Base-by-base conservation (phyloP, 495 filamentous ascomycete species). In the Podospora australis region DNA sequence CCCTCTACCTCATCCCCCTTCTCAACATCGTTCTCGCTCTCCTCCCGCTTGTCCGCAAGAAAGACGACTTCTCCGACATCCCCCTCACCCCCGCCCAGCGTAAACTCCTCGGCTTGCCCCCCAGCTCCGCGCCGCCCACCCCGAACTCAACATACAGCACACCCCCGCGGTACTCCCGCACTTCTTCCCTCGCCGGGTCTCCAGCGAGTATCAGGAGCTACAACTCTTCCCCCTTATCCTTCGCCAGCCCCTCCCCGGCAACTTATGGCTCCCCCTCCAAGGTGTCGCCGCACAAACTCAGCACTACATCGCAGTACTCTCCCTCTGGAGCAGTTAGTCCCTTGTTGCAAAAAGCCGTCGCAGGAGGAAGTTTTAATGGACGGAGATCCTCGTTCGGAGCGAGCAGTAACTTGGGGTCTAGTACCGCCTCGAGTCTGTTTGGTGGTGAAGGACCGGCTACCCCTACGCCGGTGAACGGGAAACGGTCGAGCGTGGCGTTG, bases 61-160 rank as follows among this genome's bases (percentile, higher is more conserved):
- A 73, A 47, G 90, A 95, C 64, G 79, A 91, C 51, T 75, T 96
- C 49, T 72, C 81, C 54, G 91, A 98, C 63, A 94, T 98, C 40
- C 81, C 92, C 51, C 76, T 98, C 44, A 96, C 90, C 4, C 88
- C 92, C 19, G 82, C 83, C 10, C 92, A 98, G 65, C 86, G 92
- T 32, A 73, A 79, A 44, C 78, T 95, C 14, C 76, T 98, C 16
- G 90, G 90, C 9, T 80, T 98, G 8, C 78, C 85, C 43, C 86
- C 88, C 5, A 82, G 73, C 34, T 70, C 75, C 2, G 70, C 73
- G n/a, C 36, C 50, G 2, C 68, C 75, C 3, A 89, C 87, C 0
- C 82, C 87, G 1, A 70, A 70, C 39, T 70, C 74, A 6, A 75
- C 77, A 10, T 91, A 84, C 64, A 77, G 84, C 57, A 96, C 91